Evolutionary conservation across 2,329 filamentous ascomycete genomes (phyloP).

Genomic region (Ophiostoma ulmi): DNA sequence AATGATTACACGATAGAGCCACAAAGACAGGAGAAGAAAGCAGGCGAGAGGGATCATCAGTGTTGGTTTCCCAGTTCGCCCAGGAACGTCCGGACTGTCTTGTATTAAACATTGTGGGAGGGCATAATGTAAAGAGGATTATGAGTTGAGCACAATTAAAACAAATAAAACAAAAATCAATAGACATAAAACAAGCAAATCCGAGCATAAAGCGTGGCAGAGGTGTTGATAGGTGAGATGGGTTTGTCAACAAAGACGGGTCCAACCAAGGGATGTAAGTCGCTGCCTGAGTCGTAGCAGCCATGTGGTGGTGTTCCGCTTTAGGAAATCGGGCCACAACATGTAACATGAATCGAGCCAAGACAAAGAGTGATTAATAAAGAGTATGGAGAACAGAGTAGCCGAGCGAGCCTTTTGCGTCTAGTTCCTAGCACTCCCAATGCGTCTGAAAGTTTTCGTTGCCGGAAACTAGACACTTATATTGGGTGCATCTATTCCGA

Average conservation of each 20-base stretch:
- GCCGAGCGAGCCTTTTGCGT: conserved; percentile 5
- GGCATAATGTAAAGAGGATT: background rate
- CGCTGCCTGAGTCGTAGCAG: background rate
- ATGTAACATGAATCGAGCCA: conserved; percentile 4
- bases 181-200: conserved; percentile 1
- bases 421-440: background rate
- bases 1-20: background rate
- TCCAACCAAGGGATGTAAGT: background rate
- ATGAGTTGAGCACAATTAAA: background rate
- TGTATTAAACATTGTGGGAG: background rate
- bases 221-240: background rate
- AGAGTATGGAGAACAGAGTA: background rate
- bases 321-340: conserved; percentile 11
- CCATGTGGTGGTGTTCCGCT: conserved; percentile 4
- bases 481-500: too few species aligned
- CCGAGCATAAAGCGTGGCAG: background rate
- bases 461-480: background rate
- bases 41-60: background rate
- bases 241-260: conserved; percentile 4
- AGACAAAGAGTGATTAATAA: conserved; percentile 14
- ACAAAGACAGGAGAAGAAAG: background rate
- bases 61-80: background rate
- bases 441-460: background rate
- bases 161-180: background rate
- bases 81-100: background rate